Base-by-base conservation (phyloP, 108 stramenopile species). In the Cyclotella baltica region DNA sequence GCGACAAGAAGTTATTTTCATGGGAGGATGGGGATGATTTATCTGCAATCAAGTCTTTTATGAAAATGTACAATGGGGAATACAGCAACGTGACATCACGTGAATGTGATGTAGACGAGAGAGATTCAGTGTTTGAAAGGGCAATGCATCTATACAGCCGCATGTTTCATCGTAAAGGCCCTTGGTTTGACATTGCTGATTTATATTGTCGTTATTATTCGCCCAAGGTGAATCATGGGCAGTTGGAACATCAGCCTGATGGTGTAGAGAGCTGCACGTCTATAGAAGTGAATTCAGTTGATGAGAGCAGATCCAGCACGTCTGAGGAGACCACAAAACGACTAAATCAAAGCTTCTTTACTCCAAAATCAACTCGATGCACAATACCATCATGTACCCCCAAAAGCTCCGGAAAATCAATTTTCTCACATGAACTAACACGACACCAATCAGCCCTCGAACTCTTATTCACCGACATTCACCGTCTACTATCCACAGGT, bases 1-100 rank as follows among this genome's bases (percentile, higher is more conserved):
- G 34, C 3, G 68, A 36, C 37, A 71, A 70, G 29, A 50, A 29
- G n/a, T 67, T 95, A 10, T 89, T 95, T 38, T 48, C 72, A 28
- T 92, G 88, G 92, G 91, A 93, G 33, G 34, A 70, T 29, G 91
- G 92, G 2, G 91, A 95, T 57, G 94, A 95, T 81, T 67, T 95
- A 37, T 89, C 83, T 70, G 89, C 87, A 4, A 63, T 92, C 2
- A 59, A 73, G 38, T 76, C 81, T 10, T 84, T 95, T 33, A 71
- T 72, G 65, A 75, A 83, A 19, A 48, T 88, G 52, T 90, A 85
- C 59, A 70, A 84, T 23, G 70, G 20, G 16, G 23, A 50, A 56
- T 0, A 40, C 1, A 33, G 31, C 31, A 36, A 28, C 34, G 55
- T 27, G 53, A 51, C 30, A 18, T 13, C 10, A 33, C 10, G 3